Base-by-base conservation (phyloP, 78 protist species). In the Reticulomyxa filosa region DNA sequence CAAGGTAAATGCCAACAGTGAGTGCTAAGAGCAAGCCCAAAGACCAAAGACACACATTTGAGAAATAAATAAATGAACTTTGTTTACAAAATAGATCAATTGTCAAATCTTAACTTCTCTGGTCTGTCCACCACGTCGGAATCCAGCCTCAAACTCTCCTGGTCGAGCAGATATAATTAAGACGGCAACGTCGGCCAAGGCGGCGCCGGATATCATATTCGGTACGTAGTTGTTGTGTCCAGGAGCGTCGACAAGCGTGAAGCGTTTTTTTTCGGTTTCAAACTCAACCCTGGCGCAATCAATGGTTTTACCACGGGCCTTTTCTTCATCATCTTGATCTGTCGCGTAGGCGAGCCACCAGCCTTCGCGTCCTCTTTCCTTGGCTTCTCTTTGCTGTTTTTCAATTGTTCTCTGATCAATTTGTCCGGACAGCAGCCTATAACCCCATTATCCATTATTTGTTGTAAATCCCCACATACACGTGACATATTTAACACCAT, bases 191-290 rank as follows among this genome's bases (percentile, higher is more conserved):
- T 94, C 99, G 0, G 98, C 99, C 76, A 92, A 97, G 6, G 96
- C 74, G 0, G 95, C 95, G 30, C 99, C 99, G 29, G 84, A 69
- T 34, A 94, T 92, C 99, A 94, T 94, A 76, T 89, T 73, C 35
- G 95, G 93, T 33, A 94, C 96, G 65, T 73, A 91, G 55, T 64
- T 37, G 59, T 81, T 78, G 72, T 78, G 83, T 38, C 99, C 99
- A 22, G 99, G 99, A 6, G 97, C 97, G 51, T 94, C 99, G 22
- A 94, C 70, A 38, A 94, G 68, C 23, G 97, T 90, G 77, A 56
- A 83, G 55, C 84, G 56, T 68, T 78, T 73, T 42, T 65, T 64
- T 13, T 23, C 76, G 3, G 98, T 88, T 52, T 76, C 83, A 46
- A 94, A 94, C 50, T 65, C 62, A 1, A 92, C 97, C 26, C 88